Evolutionary conservation across 1,284 basidiomycete species (phyloP).

Genomic region (Leucoagaricus sp.): DNA sequence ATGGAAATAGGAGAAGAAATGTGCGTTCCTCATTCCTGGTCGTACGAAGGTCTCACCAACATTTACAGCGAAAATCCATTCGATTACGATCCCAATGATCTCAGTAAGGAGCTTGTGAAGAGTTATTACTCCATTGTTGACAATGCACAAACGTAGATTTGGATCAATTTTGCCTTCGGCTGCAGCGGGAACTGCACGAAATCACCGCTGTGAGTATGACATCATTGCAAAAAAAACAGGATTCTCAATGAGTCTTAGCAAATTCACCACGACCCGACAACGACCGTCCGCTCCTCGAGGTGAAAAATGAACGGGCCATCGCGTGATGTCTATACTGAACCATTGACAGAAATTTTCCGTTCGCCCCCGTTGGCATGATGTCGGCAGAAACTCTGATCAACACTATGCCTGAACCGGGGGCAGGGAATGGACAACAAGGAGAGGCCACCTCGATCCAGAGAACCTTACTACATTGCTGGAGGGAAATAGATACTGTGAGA

Average conservation of each 20-base stretch:
- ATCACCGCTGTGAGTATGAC: slow-evolving; percentile 55
- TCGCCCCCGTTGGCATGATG: slow-evolving; percentile 58
- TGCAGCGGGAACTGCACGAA: slow-evolving; percentile 63
- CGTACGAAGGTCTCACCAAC: not conserved
- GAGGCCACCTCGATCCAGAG: not conserved
- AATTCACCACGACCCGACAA: slow-evolving; percentile 44
- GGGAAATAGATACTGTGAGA: not conserved
- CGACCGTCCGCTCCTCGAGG: slow-evolving; percentile 44
- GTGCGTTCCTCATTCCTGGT: slow-evolving; percentile 38
- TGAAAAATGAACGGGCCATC: not conserved
- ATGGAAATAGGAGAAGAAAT: slow-evolving; percentile 71
- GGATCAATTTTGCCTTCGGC: slow-evolving; percentile 58
- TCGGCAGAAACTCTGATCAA: slow-evolving; percentile 50
- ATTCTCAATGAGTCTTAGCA: slow-evolving; percentile 34
- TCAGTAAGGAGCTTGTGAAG: slow-evolving; percentile 39
- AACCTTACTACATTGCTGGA: slow-evolving; percentile 4
- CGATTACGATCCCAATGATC: slow-evolving; percentile 66
- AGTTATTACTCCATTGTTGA: not conserved
- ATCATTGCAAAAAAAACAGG: not conserved
- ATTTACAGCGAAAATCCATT: slow-evolving; percentile 61
- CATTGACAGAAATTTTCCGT: slow-evolving; percentile 55
- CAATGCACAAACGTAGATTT: slow-evolving; percentile 47
- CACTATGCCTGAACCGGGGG: too few relatives aligned
- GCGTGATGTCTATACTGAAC: not conserved
- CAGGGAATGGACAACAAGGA: not conserved